phyloP scores from a whole-genome alignment of 139 green algal genomes.

The Medakamo hakoo region DNA sequence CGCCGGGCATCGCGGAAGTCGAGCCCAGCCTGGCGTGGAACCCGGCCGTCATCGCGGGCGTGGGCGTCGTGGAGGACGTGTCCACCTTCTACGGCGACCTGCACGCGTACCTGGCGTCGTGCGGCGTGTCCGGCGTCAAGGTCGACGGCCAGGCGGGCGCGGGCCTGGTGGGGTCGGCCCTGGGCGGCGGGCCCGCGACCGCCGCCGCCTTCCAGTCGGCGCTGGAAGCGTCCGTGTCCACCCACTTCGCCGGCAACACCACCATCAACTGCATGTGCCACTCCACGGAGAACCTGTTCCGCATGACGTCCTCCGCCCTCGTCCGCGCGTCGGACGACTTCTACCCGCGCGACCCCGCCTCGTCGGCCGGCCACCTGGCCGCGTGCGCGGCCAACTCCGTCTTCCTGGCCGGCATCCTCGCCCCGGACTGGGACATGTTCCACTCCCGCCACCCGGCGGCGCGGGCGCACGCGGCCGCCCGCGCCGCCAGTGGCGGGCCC shows the following conservation, averaged over 20 bases:
- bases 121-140: constrained; percentile 82
- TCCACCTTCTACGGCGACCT: constrained; percentile 66
- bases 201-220: constrained; percentile 37
- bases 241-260: constrained; percentile 76
- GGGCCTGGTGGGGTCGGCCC: constrained; percentile 28
- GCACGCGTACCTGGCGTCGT: constrained; percentile 65
- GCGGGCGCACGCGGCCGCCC: constrained; percentile 23
- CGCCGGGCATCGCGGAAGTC: constrained; percentile 44
- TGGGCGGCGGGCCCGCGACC: constrained; percentile 39
- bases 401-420: constrained; percentile 26
- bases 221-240: constrained; percentile 54
- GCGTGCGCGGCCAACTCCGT: constrained; percentile 73
- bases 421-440: constrained; percentile 34
- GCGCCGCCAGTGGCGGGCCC: constrained; percentile 42
- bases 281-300: constrained; percentile 83
- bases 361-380: constrained; percentile 68
- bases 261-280: constrained; percentile 99
- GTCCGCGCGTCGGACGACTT: constrained; percentile 57
- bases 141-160: constrained; percentile 71
- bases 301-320: constrained; percentile 16
- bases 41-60: constrained; percentile 30
- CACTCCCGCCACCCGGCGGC: constrained; percentile 17
- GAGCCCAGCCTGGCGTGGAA: constrained; percentile 64
- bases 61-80: constrained; percentile 54
- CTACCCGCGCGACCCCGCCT: constrained; percentile 57